A percentile compares a stretch with the other conserved stretches of the same genome.
phyloP scores from a whole-genome alignment of 345 rosid species.

The Theobroma cacao region DNA sequence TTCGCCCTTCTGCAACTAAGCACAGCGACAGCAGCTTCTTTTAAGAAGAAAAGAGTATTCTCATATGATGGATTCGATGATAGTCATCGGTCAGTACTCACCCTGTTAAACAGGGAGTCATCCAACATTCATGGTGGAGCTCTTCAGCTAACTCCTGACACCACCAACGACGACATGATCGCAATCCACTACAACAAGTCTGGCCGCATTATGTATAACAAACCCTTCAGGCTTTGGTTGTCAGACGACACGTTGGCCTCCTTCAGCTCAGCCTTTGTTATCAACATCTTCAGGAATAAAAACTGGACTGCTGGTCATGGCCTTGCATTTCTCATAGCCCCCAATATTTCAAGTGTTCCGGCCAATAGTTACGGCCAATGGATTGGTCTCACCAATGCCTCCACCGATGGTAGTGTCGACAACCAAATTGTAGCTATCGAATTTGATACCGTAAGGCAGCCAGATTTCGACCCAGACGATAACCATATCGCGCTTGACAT shows the following conservation, averaged over 20 bases:
- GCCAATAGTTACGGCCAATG: slow-evolving; percentile 27
- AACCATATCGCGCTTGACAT: slow-evolving; percentile 53
- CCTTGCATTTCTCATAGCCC: slow-evolving; percentile 37
- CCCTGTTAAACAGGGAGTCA: not conserved
- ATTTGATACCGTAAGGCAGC: slow-evolving; percentile 45
- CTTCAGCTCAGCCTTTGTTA: slow-evolving; percentile 34
- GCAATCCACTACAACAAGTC: slow-evolving; percentile 14
- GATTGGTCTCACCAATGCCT: slow-evolving; percentile 36
- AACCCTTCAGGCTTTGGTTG: slow-evolving; percentile 32
- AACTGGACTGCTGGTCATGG: slow-evolving; percentile 32
- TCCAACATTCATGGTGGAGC: not conserved
- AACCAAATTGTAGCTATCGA: slow-evolving; percentile 44
- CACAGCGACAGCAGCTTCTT: not conserved
- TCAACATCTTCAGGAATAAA: slow-evolving; percentile 13
- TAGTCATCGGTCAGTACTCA: not conserved
- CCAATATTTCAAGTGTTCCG: slow-evolving; percentile 22
- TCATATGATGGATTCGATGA: not conserved
- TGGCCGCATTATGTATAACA: slow-evolving; percentile 29
- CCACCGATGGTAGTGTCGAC: slow-evolving; percentile 19
- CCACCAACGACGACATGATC: not conserved
- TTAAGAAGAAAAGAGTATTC: not conserved
- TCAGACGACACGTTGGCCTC: slow-evolving; percentile 12
- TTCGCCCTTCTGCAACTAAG: not conserved
- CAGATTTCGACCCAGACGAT: slow-evolving; percentile 40
- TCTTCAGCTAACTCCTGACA: slow-evolving; percentile 39